phyloP scores from a whole-genome alignment of 2,329 filamentous ascomycete species.

The Pyrenochaeta sp. region DNA sequence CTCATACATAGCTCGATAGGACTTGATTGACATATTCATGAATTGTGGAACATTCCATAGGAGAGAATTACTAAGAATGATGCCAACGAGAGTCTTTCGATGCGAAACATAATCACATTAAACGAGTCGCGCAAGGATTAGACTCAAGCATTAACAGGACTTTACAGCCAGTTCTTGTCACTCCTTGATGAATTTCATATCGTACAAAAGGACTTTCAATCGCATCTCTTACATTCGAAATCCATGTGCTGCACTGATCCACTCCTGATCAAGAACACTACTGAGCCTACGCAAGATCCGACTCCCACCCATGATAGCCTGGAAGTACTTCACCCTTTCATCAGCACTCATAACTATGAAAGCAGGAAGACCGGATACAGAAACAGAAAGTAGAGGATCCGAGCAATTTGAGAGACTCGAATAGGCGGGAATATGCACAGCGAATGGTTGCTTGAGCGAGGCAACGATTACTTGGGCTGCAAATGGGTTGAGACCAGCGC shows the following conservation, averaged over 20 bases:
- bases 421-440: conserved; percentile 10
- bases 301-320: conserved; percentile 62
- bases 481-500: conserved; percentile 73
- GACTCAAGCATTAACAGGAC: neutral
- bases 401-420: conserved; percentile 7
- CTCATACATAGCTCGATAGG: too few relatives aligned
- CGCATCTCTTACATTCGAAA: conserved; percentile 26
- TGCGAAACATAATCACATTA: too few relatives aligned
- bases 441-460: conserved; percentile 34
- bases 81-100: too few relatives aligned
- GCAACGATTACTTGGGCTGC: conserved; percentile 72
- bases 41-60: too few relatives aligned
- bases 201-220: too few relatives aligned
- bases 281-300: conserved; percentile 63
- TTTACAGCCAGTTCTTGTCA: neutral
- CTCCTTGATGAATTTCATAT: too few relatives aligned
- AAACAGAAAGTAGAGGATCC: neutral
- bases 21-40: too few relatives aligned
- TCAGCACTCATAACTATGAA: conserved; percentile 66
- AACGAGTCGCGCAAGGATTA: too few relatives aligned
- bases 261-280: conserved; percentile 60
- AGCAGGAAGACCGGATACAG: conserved; percentile 55
- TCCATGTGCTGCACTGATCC: conserved; percentile 52
- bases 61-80: too few relatives aligned
- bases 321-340: conserved; percentile 62